Conservation (phyloP, 1,284 basidiomycete genomes). For the Sphaerobolus stellatus region DNA sequence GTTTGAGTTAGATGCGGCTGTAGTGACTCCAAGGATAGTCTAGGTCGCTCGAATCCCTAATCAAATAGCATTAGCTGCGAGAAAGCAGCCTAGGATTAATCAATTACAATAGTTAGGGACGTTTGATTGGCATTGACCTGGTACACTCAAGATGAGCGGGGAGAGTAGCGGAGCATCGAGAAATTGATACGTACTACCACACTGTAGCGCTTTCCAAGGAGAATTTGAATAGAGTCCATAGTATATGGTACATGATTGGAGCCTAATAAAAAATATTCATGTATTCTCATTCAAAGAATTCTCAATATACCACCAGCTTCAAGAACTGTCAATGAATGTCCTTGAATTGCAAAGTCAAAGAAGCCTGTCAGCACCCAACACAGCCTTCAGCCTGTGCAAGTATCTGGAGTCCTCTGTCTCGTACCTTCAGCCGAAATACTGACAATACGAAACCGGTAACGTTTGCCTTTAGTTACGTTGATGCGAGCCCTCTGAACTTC, state of each 20-base stretch:
- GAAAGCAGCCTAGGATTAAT: not conserved
- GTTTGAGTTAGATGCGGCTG: not conserved
- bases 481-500: constrained; percentile 32
- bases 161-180: not conserved
- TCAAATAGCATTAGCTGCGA: not conserved
- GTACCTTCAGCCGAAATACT: constrained; percentile 31
- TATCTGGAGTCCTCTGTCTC: constrained; percentile 5
- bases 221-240: constrained; percentile 42
- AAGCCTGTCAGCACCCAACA: constrained; percentile 4
- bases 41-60: constrained; percentile 31
- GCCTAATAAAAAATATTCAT: constrained; percentile 36
- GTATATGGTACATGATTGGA: constrained; percentile 35
- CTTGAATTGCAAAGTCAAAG: constrained; percentile 11
- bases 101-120: constrained; percentile 41
- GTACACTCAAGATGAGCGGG: not conserved
- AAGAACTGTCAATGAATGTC: constrained; percentile 17
- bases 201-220: constrained; percentile 38
- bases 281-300: constrained; percentile 27
- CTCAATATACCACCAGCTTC: constrained; percentile 37
- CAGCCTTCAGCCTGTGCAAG: not conserved
- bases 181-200: constrained; percentile 20
- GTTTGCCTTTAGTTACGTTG: constrained; percentile 36
- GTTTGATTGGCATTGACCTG: constrained; percentile 39
- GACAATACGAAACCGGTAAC: constrained; percentile 44
- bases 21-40: constrained; percentile 29